Base-by-base conservation (phyloP, 768 basidiomycete species). In the Amanita fuliginea region DNA sequence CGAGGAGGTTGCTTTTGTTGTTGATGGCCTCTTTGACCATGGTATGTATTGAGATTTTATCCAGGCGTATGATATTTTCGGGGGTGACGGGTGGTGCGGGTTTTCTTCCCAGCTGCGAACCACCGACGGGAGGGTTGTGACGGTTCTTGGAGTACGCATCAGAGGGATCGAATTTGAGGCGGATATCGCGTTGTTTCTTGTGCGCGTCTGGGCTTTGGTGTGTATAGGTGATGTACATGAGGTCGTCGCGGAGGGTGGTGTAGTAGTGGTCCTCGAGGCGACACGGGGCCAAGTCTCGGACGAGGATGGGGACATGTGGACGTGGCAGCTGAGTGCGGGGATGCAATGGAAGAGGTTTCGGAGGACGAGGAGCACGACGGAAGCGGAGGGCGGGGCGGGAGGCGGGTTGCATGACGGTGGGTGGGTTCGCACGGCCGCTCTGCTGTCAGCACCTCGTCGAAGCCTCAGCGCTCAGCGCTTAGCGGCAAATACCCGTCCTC, bases 151-250 rank as follows among this genome's bases (percentile, higher is more conserved):
- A 73, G 71, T 93, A 96, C 0, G 93, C 91, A 61, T 92, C 77
- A 28, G 73, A 58, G 4, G 84, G 82, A 70, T 92, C 83, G 68
- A 78, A 87, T 14, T 69, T 77, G 53, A 81, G 77, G 45, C 81
- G 79, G 52, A 81, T 80, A 46, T 72, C 65, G 52, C 80, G 76
- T 7, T 72, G 72, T 9, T 73, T 67, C 10, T 76, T 74, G 41
- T 72, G 75, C 4, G 74, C 66, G n/a, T 64, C 70, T 37, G 53
- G 55, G 52, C 71, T 65, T 57, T 81, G 74, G 66, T 97, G 95
- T 44, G 76, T 70, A 71, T 97, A 96, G 47, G 85, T 86, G 76
- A 97, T 83, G 75, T 99, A 99, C 77, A 98, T 80, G 57, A 93
- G 72, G 68, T 97, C 77, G 64, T 93, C 86, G 18, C 80, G 79